Evolutionary conservation across 208 protist species (phyloP), one percentile per base, ranked within the genome.

Genomic region (Trypanosoma cruzi): DNA sequence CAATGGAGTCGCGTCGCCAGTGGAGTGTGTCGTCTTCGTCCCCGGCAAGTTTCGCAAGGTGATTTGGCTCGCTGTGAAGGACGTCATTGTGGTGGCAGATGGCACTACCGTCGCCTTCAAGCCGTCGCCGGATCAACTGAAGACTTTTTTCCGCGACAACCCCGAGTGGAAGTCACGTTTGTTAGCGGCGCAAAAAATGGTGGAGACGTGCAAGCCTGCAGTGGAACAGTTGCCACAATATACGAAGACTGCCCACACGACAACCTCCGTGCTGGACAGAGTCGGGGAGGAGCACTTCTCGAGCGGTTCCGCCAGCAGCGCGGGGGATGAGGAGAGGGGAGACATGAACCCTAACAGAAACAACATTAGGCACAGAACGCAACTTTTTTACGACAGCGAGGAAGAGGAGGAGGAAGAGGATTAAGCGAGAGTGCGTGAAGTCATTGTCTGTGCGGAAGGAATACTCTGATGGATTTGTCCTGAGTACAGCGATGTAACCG

Each of bases 31-130:
- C 8, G 85, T 87, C 28, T 68, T 82, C 26, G 59, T 96, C 5
- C 90, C 90, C n/a, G 71, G 90, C 13, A 96, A 93, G 75, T 96
- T 96, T 44, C 82, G 88, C 73, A 96, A 96, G 67, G 90, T 96
- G 29, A 93, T 96, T 49, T 96, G 90, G 88, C 73, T 96, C 3
- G 68, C 71, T 44, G 84, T 93, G 36, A 84, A 83, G 61, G 87
- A 96, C 53, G 72, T 96, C 31, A 71, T 96, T 16, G 84, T 96
- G 5, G 80, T 96, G 34, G 68, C 66, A 4, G 84, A 93, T 62
- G 64, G 73, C 37, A 73, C 69, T 4, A 73, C 66, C 4, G 78
- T 96, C 0, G 64, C 73, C n/a, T 81, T 85, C 49, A 96, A 96
- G 50, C 87, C 84, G 24, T 93, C 90, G 3, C 88, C 87, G 8